Evolutionary conservation across 352 stramenopile genomes (phyloP), one percentile per base, ranked within the genome.

Genomic region (Pythium oligandrum): DNA sequence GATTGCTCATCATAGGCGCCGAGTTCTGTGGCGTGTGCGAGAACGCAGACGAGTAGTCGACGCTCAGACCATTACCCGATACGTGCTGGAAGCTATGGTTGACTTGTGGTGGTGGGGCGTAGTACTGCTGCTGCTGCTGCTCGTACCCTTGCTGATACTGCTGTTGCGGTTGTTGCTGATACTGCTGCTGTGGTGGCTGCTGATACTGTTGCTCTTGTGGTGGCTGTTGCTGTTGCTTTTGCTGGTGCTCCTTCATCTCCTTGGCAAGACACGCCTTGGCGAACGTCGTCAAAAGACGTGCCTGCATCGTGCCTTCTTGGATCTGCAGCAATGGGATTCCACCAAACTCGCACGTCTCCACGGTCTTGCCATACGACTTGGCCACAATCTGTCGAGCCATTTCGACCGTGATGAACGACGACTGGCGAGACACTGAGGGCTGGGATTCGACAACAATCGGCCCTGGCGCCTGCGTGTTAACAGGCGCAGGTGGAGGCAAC

Each of bases 231-330:
- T 30, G 9, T 30, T 48, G 43, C 17, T 48, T 11, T 48, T 48
- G 9, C 17, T 48, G 43, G n/a, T 49, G 9, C 37, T 60, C 40
- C 47, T 68, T 62, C 60, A 68, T 63, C 26, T 88, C 70, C 57
- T 81, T 87, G 17, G 78, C 81, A 30, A 92, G 52, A 55, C 81
- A 92, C 8, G 81, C 76, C 55, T 86, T 86, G 1, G 81, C 81
- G 54, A 88, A 92, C 44, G 84, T 84, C 39, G 72, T 61, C 59
- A 92, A 64, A 3, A 92, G 56, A 44, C 81, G 78, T 8, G 78
- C 75, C 51, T 92, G 78, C 4, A 87, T 66, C 2, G 76, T 78
- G 43, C 77, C 81, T 59, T 88, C 75, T 31, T 72, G 68, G 45
- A 92, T 92, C 35, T 75, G 45, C 4, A 75, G 55, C 8, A 92